A percentile compares a stretch with the other conserved stretches of the same genome.
Evolutionary conservation across 2,329 filamentous ascomycete genomes (phyloP).

Genomic region (Dichotomopilus funicola): DNA sequence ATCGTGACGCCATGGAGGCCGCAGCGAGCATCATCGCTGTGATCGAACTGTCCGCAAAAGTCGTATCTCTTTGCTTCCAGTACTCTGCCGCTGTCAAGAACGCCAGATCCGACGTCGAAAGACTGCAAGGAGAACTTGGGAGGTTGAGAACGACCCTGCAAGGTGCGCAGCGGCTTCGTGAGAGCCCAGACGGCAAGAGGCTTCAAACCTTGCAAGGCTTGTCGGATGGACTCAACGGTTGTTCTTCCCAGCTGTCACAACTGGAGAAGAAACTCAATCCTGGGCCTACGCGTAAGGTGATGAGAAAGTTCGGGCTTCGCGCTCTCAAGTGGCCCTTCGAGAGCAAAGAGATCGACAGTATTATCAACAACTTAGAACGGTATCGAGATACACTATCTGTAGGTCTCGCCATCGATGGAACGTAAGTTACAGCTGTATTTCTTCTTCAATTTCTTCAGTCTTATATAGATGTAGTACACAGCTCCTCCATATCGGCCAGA

Average conservation of each 20-base stretch:
- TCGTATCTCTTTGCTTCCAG: background rate
- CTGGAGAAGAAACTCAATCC: background rate
- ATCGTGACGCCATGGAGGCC: no score
- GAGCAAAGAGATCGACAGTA: conserved; percentile 14
- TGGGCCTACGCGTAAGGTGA: background rate
- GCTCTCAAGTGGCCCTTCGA: conserved; percentile 15
- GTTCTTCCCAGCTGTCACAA: background rate
- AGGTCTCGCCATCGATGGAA: conserved; percentile 8
- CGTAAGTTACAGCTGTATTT: conserved; percentile 5
- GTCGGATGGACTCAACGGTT: background rate
- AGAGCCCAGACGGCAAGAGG: background rate
- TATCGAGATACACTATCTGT: conserved; percentile 3
- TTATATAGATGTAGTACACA: conserved; percentile 3
- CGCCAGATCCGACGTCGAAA: background rate
- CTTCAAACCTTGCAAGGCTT: background rate
- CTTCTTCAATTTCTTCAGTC: background rate
- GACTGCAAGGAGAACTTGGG: background rate
- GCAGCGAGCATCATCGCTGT: background rate
- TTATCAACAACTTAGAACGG: conserved; percentile 10
- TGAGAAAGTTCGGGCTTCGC: conserved; percentile 7
- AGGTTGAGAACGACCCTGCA: background rate
- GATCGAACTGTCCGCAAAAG: background rate
- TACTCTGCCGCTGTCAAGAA: background rate
- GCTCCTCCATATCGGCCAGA: conserved; percentile 5
- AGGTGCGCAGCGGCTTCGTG: background rate